Conservation (phyloP, 2,329 filamentous ascomycete genomes). For the Chrysoporthe puriensis region DNA sequence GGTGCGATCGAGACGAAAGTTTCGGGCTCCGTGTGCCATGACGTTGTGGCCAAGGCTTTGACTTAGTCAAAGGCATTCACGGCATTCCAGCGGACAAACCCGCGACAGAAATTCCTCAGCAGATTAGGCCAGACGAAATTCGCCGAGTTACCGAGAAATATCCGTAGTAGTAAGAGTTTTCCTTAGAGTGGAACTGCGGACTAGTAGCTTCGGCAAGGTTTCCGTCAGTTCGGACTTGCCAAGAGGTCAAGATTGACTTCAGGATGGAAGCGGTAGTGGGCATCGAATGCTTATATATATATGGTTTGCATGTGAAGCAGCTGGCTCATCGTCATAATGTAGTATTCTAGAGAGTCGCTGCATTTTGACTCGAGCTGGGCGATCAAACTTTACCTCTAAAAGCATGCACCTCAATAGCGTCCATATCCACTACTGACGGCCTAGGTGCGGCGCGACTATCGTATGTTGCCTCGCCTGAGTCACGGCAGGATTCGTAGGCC, state of each 20-base stretch:
- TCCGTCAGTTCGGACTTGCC: not conserved
- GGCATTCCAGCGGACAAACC: not conserved
- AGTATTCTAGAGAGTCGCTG: no score
- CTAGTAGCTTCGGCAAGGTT: not conserved
- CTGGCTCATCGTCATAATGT: no score
- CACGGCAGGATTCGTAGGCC: not conserved
- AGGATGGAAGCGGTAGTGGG: not conserved
- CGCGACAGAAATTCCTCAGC: not conserved
- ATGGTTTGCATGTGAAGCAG: not conserved
- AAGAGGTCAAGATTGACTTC: not conserved
- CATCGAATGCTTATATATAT: not conserved
- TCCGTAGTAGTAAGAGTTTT: constrained; percentile 1
- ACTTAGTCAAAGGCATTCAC: no score
- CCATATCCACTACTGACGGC: not conserved
- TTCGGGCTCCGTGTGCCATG: not conserved
- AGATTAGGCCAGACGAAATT: not conserved
- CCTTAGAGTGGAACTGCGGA: not conserved
- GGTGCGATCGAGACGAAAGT: not conserved
- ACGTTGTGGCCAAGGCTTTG: not conserved
- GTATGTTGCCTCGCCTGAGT: constrained; percentile 1
- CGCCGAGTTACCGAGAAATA: constrained; percentile 4
- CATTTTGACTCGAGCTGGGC: not conserved
- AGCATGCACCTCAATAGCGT: not conserved
- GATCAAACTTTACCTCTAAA: not conserved
- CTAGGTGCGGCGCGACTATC: not conserved